Conservation (phyloP, 768 basidiomycete genomes). For the Serendipita sp. region DNA sequence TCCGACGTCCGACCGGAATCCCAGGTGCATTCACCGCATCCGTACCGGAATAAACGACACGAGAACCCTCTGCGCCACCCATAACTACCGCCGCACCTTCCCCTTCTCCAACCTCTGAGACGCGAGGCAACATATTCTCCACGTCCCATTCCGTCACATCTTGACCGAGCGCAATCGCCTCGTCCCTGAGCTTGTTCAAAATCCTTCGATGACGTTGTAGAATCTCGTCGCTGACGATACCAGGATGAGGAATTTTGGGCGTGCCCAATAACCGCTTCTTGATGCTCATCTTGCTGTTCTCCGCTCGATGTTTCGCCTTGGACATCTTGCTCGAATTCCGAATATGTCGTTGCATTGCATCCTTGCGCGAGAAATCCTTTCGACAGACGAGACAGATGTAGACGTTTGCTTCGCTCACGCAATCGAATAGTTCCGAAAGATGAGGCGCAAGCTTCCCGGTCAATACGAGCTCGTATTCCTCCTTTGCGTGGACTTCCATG, state of each 20-base stretch:
- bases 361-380: conserved; percentile 1
- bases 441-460: neutral
- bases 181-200: neutral
- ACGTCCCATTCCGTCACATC: conserved; percentile 3
- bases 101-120: neutral
- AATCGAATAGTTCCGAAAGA: neutral
- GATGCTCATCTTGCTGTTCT: neutral
- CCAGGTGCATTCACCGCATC: neutral
- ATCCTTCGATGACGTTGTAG: neutral
- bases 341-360: conserved; percentile 4
- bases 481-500: conserved; percentile 5
- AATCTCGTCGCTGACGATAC: neutral
- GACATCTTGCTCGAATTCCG: neutral
- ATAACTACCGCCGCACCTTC: neutral
- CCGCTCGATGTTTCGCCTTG: conserved; percentile 4
- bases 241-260: neutral
- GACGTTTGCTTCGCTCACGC: neutral
- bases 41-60: no score
- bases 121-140: neutral
- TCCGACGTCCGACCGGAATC: neutral
- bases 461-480: conserved; percentile 4
- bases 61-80: no score
- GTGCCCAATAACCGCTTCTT: conserved; percentile 1
- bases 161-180: neutral
- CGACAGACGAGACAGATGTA: conserved; percentile 5